Evolutionary conservation across 78 protist species (phyloP).

Genomic region (Protostelium mycophagum): DNA sequence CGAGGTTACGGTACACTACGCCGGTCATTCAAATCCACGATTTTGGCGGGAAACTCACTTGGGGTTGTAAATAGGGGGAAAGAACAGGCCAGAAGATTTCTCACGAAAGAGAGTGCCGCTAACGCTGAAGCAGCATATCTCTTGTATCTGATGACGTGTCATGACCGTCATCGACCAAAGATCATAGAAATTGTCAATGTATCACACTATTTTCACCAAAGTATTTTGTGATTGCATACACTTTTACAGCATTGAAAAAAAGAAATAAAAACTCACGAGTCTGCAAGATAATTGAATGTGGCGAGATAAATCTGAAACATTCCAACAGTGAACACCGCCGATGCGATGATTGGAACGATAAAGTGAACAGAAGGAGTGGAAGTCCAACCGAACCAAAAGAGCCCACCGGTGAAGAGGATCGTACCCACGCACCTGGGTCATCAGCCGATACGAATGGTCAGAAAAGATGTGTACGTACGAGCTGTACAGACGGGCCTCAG

Average conservation of each 20-base stretch:
- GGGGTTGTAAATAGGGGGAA: not conserved
- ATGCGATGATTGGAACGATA: not conserved
- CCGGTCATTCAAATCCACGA: not conserved
- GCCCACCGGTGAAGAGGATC: not conserved
- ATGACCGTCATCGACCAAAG: too few relatives aligned
- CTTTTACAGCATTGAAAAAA: too few relatives aligned
- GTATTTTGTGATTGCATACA: not conserved
- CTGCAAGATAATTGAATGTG: not conserved
- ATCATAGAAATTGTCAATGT: too few relatives aligned
- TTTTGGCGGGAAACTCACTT: not conserved
- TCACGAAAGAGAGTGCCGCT: not conserved
- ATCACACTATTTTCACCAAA: too few relatives aligned
- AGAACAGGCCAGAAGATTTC: not conserved
- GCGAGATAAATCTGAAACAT: not conserved
- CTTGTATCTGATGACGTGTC: not conserved
- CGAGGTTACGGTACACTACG: not conserved
- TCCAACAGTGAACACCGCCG: not conserved
- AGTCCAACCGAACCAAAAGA: not conserved
- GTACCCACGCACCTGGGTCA: not conserved
- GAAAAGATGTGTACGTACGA: too few relatives aligned
- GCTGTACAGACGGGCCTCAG: not conserved
- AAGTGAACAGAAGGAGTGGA: not conserved
- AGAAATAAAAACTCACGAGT: too few relatives aligned
- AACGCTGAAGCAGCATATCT: not conserved
- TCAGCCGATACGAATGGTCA: not conserved